phyloP scores from a whole-genome alignment of 228 moss, liverwort and hornwort species.

The Sphagnum magellanicum region DNA sequence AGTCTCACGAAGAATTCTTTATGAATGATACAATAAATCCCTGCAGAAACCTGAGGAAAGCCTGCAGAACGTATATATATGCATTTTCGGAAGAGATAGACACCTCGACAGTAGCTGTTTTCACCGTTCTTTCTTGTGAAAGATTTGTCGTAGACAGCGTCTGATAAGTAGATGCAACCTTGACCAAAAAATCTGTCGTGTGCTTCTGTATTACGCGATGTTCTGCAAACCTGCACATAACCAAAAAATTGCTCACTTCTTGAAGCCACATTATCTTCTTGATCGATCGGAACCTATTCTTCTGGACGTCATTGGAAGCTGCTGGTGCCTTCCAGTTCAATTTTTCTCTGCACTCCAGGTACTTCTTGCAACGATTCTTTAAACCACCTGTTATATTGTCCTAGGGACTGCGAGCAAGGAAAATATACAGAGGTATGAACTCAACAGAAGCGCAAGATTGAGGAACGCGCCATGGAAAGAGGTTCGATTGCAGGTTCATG shows the following conservation, averaged over 20 bases:
- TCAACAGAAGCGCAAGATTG: neutral
- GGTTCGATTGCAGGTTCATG: constrained; percentile 42
- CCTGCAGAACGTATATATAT: no score
- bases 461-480: constrained; percentile 47
- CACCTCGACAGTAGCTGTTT: constrained; percentile 62
- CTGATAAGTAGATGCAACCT: constrained; percentile 42
- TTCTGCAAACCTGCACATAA: constrained; percentile 53
- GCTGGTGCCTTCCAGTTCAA: no score
- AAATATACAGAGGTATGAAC: neutral
- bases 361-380: neutral
- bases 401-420: neutral
- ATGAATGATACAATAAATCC: no score
- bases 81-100: neutral
- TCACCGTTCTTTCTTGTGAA: constrained; percentile 42
- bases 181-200: constrained; percentile 16
- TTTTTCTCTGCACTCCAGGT: neutral
- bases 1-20: neutral
- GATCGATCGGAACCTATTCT: neutral
- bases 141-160: constrained; percentile 40
- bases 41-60: no score
- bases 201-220: constrained; percentile 33
- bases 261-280: no score
- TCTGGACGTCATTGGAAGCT: neutral
- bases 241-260: neutral
- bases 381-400: neutral